Conservation (phyloP, 331 rosid genomes). For the Rhamnella rubrinervis region DNA sequence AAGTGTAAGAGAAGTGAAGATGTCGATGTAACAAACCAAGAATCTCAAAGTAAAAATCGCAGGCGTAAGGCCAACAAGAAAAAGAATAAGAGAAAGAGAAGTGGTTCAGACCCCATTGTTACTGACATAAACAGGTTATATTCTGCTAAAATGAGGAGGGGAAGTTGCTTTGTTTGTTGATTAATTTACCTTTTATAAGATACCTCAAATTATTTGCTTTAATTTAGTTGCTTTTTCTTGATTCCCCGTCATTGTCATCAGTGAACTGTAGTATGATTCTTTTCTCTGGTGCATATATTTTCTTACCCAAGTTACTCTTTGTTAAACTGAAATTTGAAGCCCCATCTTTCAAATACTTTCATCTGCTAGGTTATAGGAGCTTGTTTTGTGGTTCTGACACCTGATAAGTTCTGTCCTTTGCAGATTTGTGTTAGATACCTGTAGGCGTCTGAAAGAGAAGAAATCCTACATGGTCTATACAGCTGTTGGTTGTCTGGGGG, state of each 20-base stretch:
- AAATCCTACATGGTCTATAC: conserved; percentile 86
- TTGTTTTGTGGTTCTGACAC: conserved; percentile 21
- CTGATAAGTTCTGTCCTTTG: conserved; percentile 18
- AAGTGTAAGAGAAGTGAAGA: conserved; percentile 14
- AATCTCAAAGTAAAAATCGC: conserved; percentile 33
- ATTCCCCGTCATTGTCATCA: background rate
- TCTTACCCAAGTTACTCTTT: background rate
- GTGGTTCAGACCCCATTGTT: conserved; percentile 33
- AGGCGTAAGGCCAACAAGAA: conserved; percentile 55
- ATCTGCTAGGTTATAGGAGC: conserved; percentile 7
- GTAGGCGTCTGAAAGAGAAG: conserved; percentile 70
- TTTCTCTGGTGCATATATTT: background rate
- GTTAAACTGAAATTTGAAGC: too few relatives aligned
- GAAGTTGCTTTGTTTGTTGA: background rate
- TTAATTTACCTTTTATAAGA: background rate
- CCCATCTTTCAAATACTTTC: background rate
- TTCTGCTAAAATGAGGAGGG: background rate
- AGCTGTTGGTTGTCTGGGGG: conserved; percentile 86
- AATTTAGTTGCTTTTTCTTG: background rate
- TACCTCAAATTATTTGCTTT: background rate
- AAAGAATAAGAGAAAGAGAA: conserved; percentile 52
- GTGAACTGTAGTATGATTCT: background rate
- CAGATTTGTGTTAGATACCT: conserved; percentile 78
- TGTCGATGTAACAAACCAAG: conserved; percentile 25
- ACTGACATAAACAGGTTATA: conserved; percentile 63